Percentiles rank a stretch among this genome's conserved stretches.
These are phyloP conservation scores for Fusarium scirpi DNA, from an alignment of 2,329 filamentous ascomycete species.

Conservation along the genomic window DNA sequence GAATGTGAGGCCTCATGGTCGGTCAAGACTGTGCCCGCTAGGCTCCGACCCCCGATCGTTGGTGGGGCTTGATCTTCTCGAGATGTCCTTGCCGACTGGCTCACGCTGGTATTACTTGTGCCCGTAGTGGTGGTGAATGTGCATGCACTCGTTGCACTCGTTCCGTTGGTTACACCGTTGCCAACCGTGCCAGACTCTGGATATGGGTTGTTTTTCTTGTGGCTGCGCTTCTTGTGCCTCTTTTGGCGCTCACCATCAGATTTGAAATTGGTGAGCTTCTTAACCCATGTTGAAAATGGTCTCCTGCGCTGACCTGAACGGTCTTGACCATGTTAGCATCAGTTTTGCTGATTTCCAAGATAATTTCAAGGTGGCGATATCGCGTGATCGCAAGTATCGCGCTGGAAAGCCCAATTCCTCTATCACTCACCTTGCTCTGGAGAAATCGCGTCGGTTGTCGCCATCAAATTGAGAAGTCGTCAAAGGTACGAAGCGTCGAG, in stretches of 20 bases:
- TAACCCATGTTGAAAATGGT: constrained; percentile 94
- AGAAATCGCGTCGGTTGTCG: constrained; percentile 45
- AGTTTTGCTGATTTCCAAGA: background rate
- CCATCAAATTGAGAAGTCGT: constrained; percentile 38
- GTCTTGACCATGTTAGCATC: constrained; percentile 65
- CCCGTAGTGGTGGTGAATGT: constrained; percentile 69
- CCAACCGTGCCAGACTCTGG: constrained; percentile 77
- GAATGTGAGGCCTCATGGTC: constrained; percentile 82
- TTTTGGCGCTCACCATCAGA: constrained; percentile 65
- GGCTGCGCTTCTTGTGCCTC: constrained; percentile 65
- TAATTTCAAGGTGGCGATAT: constrained; percentile 19
- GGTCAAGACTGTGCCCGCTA: constrained; percentile 84
- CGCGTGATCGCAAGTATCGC: background rate
- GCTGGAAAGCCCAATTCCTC: background rate
- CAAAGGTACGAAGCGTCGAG: constrained; percentile 18
- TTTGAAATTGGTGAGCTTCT: constrained; percentile 91
- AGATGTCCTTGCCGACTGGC: constrained; percentile 71
- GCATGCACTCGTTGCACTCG: constrained; percentile 65
- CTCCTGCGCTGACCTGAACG: constrained; percentile 76
- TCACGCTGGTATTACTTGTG: constrained; percentile 64
- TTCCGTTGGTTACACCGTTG: constrained; percentile 50
- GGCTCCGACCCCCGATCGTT: constrained; percentile 76
- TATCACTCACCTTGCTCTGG: constrained; percentile 43
- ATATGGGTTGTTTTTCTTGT: constrained; percentile 92
- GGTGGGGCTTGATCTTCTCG: constrained; percentile 68